phyloP scores from a whole-genome alignment of 2,329 filamentous ascomycete genomes.

The Monilinia aucupariae region DNA sequence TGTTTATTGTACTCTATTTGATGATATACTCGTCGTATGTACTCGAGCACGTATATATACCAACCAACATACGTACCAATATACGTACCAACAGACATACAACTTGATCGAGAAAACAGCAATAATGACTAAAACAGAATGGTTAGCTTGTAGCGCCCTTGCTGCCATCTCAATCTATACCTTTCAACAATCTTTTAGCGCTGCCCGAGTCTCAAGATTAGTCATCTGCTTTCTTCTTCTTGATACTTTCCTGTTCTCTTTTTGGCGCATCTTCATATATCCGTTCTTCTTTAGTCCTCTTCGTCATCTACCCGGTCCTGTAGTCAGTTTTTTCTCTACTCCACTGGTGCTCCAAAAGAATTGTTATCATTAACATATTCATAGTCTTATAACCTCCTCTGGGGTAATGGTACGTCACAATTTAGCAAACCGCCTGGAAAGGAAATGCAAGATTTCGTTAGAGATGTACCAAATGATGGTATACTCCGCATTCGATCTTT shows the following conservation, averaged over 20 bases:
- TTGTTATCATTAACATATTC: not conserved
- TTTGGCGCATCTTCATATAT: slow-evolving; percentile 17
- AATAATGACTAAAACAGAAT: slow-evolving; percentile 12
- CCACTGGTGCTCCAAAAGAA: not conserved
- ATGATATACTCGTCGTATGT: too few relatives aligned
- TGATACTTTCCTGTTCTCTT: not conserved
- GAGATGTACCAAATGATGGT: slow-evolving; percentile 58
- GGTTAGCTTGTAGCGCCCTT: not conserved
- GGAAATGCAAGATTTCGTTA: slow-evolving; percentile 37
- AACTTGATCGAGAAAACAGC: not conserved
- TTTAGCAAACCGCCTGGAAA: slow-evolving; percentile 1
- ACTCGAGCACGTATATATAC: too few relatives aligned
- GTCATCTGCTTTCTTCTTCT: slow-evolving; percentile 4
- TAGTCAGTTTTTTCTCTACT: slow-evolving; percentile 18
- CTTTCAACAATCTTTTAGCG: slow-evolving; percentile 7
- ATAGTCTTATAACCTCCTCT: slow-evolving; percentile 10
- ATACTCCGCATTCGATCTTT: slow-evolving; percentile 59
- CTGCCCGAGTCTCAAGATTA: slow-evolving; percentile 8
- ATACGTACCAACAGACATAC: not conserved
- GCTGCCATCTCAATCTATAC: slow-evolving; percentile 6
- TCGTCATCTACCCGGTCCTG: slow-evolving; percentile 16
- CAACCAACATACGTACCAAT: too few relatives aligned
- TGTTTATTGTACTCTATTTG: too few relatives aligned
- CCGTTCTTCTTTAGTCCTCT: slow-evolving; percentile 21
- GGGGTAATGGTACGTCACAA: not conserved